These are phyloP conservation scores for Leersia perrieri DNA, from an alignment of 176 grass and related monocot genomes.

Conservation along the genomic window DNA sequence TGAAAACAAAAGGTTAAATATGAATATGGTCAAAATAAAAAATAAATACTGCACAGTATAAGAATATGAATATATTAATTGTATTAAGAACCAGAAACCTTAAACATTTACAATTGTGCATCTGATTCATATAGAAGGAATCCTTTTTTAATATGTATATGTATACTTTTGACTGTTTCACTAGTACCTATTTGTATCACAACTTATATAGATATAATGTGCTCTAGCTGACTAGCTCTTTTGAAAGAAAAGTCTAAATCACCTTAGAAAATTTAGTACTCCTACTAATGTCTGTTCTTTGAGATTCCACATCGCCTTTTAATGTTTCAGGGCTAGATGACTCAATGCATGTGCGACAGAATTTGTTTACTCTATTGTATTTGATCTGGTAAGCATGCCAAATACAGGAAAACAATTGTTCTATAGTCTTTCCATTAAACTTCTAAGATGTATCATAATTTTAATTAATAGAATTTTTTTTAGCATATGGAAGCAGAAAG, in stretches of 20 bases:
- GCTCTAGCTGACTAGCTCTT: not conserved
- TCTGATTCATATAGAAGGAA: not conserved
- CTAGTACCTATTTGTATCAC: not conserved
- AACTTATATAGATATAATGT: not conserved
- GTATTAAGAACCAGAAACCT: conserved; percentile 2
- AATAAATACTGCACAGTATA: not conserved
- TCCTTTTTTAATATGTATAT: too few relatives aligned
- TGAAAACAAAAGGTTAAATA: conserved; percentile 22
- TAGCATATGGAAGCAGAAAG: not conserved
- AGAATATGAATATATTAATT: not conserved
- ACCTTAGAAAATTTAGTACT: not conserved
- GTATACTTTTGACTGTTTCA: not conserved
- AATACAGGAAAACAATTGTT: not conserved
- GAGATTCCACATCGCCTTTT: not conserved
- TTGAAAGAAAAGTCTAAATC: not conserved
- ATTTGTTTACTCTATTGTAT: not conserved
- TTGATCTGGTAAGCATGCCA: not conserved
- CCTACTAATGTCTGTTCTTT: not conserved
- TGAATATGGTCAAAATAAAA: conserved; percentile 1
- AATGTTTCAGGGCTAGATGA: not conserved
- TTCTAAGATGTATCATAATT: not conserved
- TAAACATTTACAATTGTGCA: not conserved
- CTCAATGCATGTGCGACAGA: not conserved
- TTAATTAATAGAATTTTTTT: not conserved
- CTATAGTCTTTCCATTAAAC: not conserved